Evolutionary conservation across 139 green algal species (phyloP).

Genomic region (Coccomyxa sp.): DNA sequence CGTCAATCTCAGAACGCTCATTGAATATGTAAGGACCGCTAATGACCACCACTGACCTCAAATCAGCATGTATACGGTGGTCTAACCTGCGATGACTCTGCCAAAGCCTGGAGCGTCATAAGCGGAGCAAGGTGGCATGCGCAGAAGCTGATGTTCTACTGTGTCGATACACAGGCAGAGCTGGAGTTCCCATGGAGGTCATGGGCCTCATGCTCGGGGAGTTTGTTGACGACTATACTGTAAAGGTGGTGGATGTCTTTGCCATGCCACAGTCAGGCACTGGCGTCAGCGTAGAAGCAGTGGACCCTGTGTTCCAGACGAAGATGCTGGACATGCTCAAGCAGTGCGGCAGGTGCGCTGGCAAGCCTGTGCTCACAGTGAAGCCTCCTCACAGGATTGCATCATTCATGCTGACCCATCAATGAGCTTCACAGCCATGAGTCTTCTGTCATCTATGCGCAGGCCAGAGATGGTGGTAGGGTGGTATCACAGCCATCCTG

Average conservation of each 20-base stretch:
- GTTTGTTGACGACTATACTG: conserved; percentile 99
- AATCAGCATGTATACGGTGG: no score
- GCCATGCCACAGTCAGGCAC: conserved; percentile 98
- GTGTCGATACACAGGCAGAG: conserved; percentile 75
- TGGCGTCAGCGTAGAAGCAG: conserved; percentile 95
- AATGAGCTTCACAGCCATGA: not conserved
- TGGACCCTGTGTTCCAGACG: conserved; percentile 99
- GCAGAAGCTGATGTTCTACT: not conserved
- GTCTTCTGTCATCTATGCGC: not conserved
- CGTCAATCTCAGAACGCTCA: not conserved
- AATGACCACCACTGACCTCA: no score
- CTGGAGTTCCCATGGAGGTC: conserved; percentile 98
- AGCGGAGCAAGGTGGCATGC: not conserved
- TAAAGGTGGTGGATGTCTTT: conserved; percentile 98
- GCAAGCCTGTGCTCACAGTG: not conserved
- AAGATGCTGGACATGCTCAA: conserved; percentile 99
- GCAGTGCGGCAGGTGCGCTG: conserved; percentile 86
- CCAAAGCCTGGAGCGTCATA: not conserved
- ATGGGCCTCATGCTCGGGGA: conserved; percentile 99
- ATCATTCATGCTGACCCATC: not conserved
- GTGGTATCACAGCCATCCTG: conserved; percentile 98
- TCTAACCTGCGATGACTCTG: not conserved
- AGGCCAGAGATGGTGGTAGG: conserved; percentile 99
- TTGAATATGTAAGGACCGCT: not conserved
- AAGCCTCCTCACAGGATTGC: not conserved